Base-by-base conservation (phyloP, 1,284 basidiomycete species). In the Rhizoctonia solani region DNA sequence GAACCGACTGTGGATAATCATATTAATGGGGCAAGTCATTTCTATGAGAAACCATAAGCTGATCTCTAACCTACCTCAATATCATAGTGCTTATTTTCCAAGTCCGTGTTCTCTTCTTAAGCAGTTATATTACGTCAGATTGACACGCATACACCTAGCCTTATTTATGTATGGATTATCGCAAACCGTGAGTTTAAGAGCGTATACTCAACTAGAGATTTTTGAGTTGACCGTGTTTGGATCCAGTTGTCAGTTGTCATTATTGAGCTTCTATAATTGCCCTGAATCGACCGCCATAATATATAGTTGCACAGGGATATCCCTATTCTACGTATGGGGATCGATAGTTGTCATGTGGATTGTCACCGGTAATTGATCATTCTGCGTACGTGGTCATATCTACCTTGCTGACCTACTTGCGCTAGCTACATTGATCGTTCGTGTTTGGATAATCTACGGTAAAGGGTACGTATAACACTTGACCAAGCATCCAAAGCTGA, bases 401-500 rank as follows among this genome's bases (percentile, higher is more conserved):
- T 58, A 6, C 42, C n/a, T n/a, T 6, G 5, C 3, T 4, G 21
- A 27, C 25, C 9, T 39, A 8, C 37, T 39, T 39, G n/a, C n/a
- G n/a, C n/a, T 19, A 58, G 54, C 5, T 32, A 32, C 46, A 11
- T 46, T 58, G 41, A 46, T 58, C 21, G 54, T 46, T 14, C 54
- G 54, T 11, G 27, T 58, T 44, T 58, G 54, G 54, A n/a, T 58
- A 2, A 58, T 58, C 9, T 58, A 27, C 23, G 54, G 54, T 9
- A 58, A 58, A 29, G 39, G 27, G 54, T 58, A 19, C 16, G 54
- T 30, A 44, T 46, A 19, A 5, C 6, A 4, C 41, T 30, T 13
- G 4, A 27, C 13, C 9, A 52, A 19, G 8, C 6, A 19, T 9
- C n/a, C 21, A 21, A 11, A 46, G 9, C n/a, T 46, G 21, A 6